phyloP scores from a whole-genome alignment of 106 monocot genomes.

The Amphibolis antarctica region DNA sequence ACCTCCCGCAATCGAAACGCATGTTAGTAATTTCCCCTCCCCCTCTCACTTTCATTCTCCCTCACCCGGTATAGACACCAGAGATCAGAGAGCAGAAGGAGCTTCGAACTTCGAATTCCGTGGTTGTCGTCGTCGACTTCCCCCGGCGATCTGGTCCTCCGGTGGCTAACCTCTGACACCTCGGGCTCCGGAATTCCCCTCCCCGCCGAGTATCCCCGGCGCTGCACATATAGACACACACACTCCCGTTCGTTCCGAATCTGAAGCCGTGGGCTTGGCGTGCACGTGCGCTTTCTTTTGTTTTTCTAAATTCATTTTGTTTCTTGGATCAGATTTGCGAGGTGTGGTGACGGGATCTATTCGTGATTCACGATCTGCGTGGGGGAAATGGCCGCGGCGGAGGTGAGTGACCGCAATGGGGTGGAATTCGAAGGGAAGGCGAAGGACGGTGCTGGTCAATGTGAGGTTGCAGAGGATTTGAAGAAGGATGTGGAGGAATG shows the following conservation, averaged over 20 bases:
- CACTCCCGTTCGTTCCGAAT: background rate
- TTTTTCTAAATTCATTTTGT: background rate
- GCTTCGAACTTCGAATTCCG: background rate
- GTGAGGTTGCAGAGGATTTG: background rate
- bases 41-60: background rate
- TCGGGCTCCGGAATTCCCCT: background rate
- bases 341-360: background rate
- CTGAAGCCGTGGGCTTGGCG: too few species aligned
- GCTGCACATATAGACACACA: background rate
- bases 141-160: background rate
- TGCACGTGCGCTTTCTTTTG: too few species aligned
- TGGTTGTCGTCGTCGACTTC: background rate
- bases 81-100: background rate
- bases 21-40: background rate
- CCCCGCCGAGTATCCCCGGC: too few species aligned
- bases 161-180: background rate
- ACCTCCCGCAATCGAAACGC: background rate
- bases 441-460: background rate
- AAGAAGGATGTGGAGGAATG: background rate
- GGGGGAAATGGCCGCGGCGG: slow-evolving; percentile 2
- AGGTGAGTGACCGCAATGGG: background rate
- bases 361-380: background rate
- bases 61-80: background rate
- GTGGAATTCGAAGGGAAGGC: background rate
- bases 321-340: background rate